A percentile compares a stretch with the other conserved stretches of the same genome.
Conservation (phyloP, 768 basidiomycete species). For the Panus rudis region DNA sequence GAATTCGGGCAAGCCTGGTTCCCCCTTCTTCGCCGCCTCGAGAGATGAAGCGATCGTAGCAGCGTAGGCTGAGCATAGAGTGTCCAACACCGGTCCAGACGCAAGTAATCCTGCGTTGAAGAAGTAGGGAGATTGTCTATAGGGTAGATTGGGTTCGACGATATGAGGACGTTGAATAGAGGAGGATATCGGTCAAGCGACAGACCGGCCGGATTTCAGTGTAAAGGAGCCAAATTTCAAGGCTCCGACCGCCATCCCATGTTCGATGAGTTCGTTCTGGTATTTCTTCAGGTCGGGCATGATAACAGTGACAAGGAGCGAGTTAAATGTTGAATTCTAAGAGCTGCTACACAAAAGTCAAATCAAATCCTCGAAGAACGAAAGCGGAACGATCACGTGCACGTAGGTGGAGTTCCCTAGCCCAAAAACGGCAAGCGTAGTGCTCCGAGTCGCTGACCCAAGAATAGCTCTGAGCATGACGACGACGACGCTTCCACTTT, state of each 20-base stretch:
- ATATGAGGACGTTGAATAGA: not conserved
- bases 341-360: no score
- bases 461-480: no score
- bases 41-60: conserved; percentile 60
- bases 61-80: conserved; percentile 79
- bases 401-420: no score
- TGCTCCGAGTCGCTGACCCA: no score
- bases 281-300: conserved; percentile 35
- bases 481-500: no score
- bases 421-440: no score
- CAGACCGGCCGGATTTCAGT: conserved; percentile 91
- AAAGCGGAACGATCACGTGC: no score
- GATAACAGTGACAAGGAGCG: conserved; percentile 2
- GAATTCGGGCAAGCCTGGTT: conserved; percentile 36
- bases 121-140: conserved; percentile 88
- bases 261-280: conserved; percentile 61
- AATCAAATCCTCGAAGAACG: no score
- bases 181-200: conserved; percentile 10
- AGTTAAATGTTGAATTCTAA: no score
- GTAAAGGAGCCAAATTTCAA: conserved; percentile 90
- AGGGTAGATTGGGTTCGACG: not conserved
- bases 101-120: conserved; percentile 91
- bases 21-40: conserved; percentile 20
- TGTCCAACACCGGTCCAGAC: conserved; percentile 72
- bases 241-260: conserved; percentile 62